Evolutionary conservation across 2,329 filamentous ascomycete genomes (phyloP).

Genomic region (Macrophomina tecta): DNA sequence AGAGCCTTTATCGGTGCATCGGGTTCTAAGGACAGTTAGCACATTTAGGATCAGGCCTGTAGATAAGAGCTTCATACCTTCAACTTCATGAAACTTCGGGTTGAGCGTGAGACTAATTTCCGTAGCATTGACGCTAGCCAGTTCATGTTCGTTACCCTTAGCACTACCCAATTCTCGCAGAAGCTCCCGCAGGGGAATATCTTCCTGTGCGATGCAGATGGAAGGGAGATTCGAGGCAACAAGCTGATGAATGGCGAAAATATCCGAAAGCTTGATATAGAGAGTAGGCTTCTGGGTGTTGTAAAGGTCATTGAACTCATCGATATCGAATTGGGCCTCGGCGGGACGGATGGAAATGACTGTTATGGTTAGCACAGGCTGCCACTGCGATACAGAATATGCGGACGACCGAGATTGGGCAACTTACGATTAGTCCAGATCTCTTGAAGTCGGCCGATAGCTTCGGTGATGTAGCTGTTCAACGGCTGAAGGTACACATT

Average conservation of each 20-base stretch:
- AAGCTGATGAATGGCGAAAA: constrained; percentile 93
- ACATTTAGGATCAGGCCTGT: background rate
- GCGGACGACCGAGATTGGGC: background rate
- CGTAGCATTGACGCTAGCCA: constrained; percentile 82
- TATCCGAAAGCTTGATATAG: constrained; percentile 99
- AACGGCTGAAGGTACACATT: constrained; percentile 95
- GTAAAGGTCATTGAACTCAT: constrained; percentile 98
- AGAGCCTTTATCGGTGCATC: constrained; percentile 90
- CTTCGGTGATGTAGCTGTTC: constrained; percentile 88
- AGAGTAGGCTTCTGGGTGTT: constrained; percentile 94
- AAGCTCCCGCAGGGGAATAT: constrained; percentile 81
- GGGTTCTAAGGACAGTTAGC: constrained; percentile 66
- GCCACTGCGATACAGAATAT: too few species aligned
- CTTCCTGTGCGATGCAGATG: constrained; percentile 81
- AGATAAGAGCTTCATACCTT: constrained; percentile 56
- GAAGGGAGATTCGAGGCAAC: constrained; percentile 77
- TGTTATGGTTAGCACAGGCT: constrained; percentile 33
- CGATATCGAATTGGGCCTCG: constrained; percentile 94
- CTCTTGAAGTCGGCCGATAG: constrained; percentile 76
- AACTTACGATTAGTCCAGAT: constrained; percentile 71
- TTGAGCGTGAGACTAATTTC: constrained; percentile 92
- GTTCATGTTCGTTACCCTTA: constrained; percentile 94
- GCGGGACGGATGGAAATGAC: constrained; percentile 85
- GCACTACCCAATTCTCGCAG: constrained; percentile 93
- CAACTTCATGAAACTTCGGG: constrained; percentile 85